These are phyloP conservation scores for Fusarium sarcochroum DNA, from an alignment of 2,329 filamentous ascomycete species.

Conservation along the genomic window DNA sequence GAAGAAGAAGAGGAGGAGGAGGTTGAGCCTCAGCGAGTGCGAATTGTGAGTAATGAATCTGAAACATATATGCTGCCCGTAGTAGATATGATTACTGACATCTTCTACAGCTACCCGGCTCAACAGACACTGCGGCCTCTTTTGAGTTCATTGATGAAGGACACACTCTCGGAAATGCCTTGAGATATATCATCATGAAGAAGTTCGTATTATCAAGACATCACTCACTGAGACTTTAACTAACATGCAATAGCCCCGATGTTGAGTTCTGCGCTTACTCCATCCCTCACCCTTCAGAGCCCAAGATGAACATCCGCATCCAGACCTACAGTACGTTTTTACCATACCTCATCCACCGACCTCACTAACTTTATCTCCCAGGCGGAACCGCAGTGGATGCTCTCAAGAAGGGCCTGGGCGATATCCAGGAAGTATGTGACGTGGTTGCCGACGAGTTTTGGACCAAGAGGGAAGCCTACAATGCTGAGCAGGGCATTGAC, in stretches of 20 bases:
- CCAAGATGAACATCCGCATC: constrained; percentile 97
- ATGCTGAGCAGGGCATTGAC: constrained; percentile 52
- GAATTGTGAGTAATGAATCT: constrained; percentile 65
- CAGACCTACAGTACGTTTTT: constrained; percentile 89
- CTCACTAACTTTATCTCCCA: constrained; percentile 55
- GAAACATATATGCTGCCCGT: not conserved
- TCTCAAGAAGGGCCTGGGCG: constrained; percentile 88
- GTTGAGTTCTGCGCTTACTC: constrained; percentile 99
- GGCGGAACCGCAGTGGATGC: constrained; percentile 87
- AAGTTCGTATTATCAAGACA: constrained; percentile 74
- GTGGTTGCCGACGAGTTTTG: constrained; percentile 93
- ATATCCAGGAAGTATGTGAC: constrained; percentile 93
- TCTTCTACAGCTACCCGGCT: constrained; percentile 79
- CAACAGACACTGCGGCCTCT: constrained; percentile 88
- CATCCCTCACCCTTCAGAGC: constrained; percentile 95
- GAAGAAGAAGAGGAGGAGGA: constrained; percentile 63
- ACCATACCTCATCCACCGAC: not conserved
- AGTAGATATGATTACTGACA: constrained; percentile 23
- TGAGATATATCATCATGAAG: constrained; percentile 98
- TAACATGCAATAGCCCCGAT: constrained; percentile 75
- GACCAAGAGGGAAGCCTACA: constrained; percentile 62
- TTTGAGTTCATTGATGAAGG: constrained; percentile 96
- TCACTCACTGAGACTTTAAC: constrained; percentile 8
- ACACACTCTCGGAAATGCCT: constrained; percentile 93
- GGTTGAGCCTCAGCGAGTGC: constrained; percentile 69